A percentile compares a stretch with the other conserved stretches of the same genome.
phyloP scores from a whole-genome alignment of 2,329 filamentous ascomycete genomes.

The Pseudofabraea citricarpa region DNA sequence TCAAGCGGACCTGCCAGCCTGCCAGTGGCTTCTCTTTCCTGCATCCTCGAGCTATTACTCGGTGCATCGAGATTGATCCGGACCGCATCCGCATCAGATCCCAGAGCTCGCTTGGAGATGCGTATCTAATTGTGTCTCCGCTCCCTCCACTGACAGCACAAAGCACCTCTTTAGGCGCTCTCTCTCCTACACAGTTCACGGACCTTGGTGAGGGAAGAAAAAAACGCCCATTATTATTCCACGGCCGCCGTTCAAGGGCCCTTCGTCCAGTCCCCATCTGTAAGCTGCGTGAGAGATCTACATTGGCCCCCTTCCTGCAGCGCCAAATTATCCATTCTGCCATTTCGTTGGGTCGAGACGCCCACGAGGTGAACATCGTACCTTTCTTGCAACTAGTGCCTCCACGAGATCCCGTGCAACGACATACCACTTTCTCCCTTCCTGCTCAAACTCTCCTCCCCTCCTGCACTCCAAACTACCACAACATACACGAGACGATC shows the following conservation, averaged over 20 bases:
- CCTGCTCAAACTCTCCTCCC: slow-evolving; percentile 8
- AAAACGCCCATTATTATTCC: slow-evolving; percentile 34
- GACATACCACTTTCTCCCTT: slow-evolving; percentile 9
- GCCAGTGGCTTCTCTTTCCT: slow-evolving; percentile 27
- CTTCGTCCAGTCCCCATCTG: slow-evolving; percentile 18
- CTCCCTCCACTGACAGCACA: slow-evolving; percentile 37
- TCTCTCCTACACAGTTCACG: slow-evolving; percentile 26
- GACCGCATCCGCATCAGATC: slow-evolving; percentile 41
- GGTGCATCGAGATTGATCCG: slow-evolving; percentile 30
- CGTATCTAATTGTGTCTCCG: slow-evolving; percentile 28
- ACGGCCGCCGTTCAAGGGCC: slow-evolving; percentile 18
- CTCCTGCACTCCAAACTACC: slow-evolving; percentile 16
- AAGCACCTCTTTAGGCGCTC: slow-evolving; percentile 38
- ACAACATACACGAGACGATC: slow-evolving; percentile 18
- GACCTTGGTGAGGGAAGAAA: slow-evolving; percentile 27
- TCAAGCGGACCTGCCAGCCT: slow-evolving; percentile 33
- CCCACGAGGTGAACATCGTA: slow-evolving; percentile 19
- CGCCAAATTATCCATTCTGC: slow-evolving; percentile 18
- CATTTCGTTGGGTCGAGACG: slow-evolving; percentile 20
- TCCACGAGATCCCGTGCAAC: slow-evolving; percentile 25
- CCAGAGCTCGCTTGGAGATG: slow-evolving; percentile 36
- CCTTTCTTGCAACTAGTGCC: slow-evolving; percentile 9
- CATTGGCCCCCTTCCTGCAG: slow-evolving; percentile 23
- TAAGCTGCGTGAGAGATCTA: slow-evolving; percentile 19
- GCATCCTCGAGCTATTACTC: slow-evolving; percentile 19